Base-by-base conservation (phyloP, 345 rosid species). In the Eucalyptus coolabah region DNA sequence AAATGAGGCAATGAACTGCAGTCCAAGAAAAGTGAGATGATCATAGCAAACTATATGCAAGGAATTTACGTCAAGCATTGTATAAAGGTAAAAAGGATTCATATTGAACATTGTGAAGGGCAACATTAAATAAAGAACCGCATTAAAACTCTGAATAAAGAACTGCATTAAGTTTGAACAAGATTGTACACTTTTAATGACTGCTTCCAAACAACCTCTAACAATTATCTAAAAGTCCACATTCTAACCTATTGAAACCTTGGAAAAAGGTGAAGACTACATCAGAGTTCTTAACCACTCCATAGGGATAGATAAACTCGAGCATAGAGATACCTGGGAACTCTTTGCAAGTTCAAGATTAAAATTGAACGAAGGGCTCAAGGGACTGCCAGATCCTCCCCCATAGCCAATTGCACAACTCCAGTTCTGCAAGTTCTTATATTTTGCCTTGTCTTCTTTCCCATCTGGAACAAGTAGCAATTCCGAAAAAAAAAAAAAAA, bases 371-470 rank as follows among this genome's bases (percentile, higher is more conserved):
- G 99, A 96, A 89, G 99, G 99, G 87, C 96, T 94, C 90, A 96
- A 91, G 86, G 98, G 99, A 90, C 98, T 96, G 91, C 95, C 94
- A 32, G 97, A 94, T 91, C 99, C 99, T 65, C 94, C 92, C 88
- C 95, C 99, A 91, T 97, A 97, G 82, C 98, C 96, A 93, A 96
- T 90, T 86, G 99, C 99, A 91, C 95, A 95, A 91, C 96, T 97
- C 98, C 99, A 97, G 89, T 97, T 95, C 93, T 63, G 94, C 89
- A 91, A 87, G 91, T 97, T 95, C 87, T 88, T 95, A 89, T 89
- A 95, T 88, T 95, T 95, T 86, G 88, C 88, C 7, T 40, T 89
- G 89, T 93, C 95, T 89, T 92, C 92, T 90, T 90, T 92, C 91
- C 94, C 95, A 96, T 88, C 98, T 96, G 91, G 45, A 34, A 90